These are phyloP conservation scores for Tetratostichococcus sp. DNA, from an alignment of 139 green algal species.

Conservation along the genomic window DNA sequence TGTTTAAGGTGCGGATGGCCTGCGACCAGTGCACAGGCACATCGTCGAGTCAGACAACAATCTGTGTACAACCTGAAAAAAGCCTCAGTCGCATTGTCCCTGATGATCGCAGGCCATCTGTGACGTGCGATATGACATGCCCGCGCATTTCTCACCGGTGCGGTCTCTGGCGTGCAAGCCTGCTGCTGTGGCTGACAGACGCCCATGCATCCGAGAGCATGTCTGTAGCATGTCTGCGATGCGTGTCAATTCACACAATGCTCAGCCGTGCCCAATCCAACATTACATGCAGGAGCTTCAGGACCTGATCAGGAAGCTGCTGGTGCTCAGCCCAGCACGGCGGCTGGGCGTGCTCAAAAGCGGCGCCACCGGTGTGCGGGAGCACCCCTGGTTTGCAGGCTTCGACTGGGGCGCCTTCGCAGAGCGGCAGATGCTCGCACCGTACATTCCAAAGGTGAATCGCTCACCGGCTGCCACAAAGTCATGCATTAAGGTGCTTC, in stretches of 20 bases:
- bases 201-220: no score
- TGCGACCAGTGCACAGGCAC: no score
- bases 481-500: neutral
- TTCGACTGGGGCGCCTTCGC: conserved; percentile 83
- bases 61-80: no score
- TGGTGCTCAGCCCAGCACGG: conserved; percentile 64
- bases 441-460: conserved; percentile 66
- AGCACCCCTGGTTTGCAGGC: conserved; percentile 84
- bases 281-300: conserved; percentile 48
- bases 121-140: conserved; percentile 50
- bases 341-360: conserved; percentile 59
- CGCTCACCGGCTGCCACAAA: no score
- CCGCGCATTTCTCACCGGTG: conserved; percentile 63
- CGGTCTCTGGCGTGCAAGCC: no score
- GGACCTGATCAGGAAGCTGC: conserved; percentile 73
- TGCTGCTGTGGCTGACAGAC: no score
- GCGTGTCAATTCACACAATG: no score
- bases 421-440: conserved; percentile 50
- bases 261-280: no score
- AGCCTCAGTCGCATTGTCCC: no score
- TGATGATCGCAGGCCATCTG: conserved; percentile 75
- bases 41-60: no score
- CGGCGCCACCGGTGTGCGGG: conserved; percentile 68
- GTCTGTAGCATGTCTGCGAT: no score
- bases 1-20: conserved; percentile 72